These are phyloP conservation scores for Pythium brachiatum DNA, from an alignment of 352 stramenopile genomes.

Conservation along the genomic window DNA sequence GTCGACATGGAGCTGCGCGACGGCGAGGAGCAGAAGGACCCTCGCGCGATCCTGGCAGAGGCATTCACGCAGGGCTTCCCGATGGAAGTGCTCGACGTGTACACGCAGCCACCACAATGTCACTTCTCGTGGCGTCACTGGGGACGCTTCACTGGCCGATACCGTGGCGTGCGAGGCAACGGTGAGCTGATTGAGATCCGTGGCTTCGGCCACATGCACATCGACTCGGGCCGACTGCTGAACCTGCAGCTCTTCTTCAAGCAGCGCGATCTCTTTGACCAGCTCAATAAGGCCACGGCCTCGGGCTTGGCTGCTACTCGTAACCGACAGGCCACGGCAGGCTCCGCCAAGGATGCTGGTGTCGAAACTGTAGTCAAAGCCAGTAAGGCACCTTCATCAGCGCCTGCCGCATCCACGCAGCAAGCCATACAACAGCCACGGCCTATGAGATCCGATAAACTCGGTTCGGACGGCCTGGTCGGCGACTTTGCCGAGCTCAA, in stretches of 20 bases:
- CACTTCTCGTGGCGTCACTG: constrained; percentile 84
- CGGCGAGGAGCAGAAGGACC: constrained; percentile 44
- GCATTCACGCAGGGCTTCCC: constrained; percentile 74
- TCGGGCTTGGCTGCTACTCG: constrained; percentile 19
- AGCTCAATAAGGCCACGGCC: constrained; percentile 33
- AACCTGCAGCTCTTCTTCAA: constrained; percentile 70
- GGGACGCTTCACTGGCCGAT: constrained; percentile 67
- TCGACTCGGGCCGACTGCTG: constrained; percentile 49
- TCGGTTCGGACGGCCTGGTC: constrained; percentile 3
- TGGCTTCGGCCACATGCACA: constrained; percentile 69
- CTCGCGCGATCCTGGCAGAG: constrained; percentile 50
- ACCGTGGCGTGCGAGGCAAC: constrained; percentile 59
- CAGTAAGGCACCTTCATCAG: neutral
- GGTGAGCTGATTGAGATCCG: constrained; percentile 56
- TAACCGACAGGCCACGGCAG: constrained; percentile 7
- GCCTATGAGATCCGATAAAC: constrained; percentile 11
- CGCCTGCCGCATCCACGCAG: neutral
- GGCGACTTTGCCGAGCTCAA: constrained; percentile 13
- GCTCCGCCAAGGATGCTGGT: constrained; percentile 11
- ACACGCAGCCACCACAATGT: constrained; percentile 68
- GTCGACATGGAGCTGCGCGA: constrained; percentile 32
- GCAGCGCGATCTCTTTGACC: constrained; percentile 49
- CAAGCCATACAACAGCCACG: constrained; percentile 5
- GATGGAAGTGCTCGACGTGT: constrained; percentile 79
- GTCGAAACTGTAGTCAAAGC: neutral